Conservation (phyloP, 2,329 filamentous ascomycete species). For the Sporothrix globosa region DNA sequence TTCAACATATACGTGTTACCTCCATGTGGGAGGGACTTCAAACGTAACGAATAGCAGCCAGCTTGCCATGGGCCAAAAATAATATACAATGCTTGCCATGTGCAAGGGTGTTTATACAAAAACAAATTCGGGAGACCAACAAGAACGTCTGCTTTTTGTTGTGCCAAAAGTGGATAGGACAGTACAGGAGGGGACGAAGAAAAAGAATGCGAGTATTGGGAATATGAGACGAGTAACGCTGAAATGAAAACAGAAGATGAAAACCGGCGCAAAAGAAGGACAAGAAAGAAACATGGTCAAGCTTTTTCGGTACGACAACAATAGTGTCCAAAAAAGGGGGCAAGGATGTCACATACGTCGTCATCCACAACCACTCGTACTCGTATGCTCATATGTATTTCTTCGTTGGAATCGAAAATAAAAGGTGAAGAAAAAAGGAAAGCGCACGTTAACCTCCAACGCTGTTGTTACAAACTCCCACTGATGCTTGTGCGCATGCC, state of each 20-base stretch:
- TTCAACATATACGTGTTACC: background rate
- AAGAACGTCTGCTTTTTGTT: too few relatives aligned
- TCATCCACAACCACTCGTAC: conserved; percentile 13
- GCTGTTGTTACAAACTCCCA: conserved; percentile 24
- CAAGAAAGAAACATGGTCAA: background rate
- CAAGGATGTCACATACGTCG: background rate
- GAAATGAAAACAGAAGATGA: background rate
- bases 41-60: background rate
- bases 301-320: background rate
- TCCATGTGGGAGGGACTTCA: background rate
- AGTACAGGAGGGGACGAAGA: background rate
- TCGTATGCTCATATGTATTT: background rate
- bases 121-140: too few relatives aligned
- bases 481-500: conserved; percentile 33
- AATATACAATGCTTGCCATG: conserved; percentile 7
- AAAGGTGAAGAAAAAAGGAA: background rate
- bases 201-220: conserved; percentile 4
- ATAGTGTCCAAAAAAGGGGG: background rate
- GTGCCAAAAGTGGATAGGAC: background rate
- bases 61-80: background rate
- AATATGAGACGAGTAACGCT: conserved; percentile 22
- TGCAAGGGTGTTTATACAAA: background rate
- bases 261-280: background rate
- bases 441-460: background rate
- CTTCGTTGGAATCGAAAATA: background rate